Base-by-base conservation (phyloP, 1,284 basidiomycete genomes). In the Sporisorium scitamineum region DNA sequence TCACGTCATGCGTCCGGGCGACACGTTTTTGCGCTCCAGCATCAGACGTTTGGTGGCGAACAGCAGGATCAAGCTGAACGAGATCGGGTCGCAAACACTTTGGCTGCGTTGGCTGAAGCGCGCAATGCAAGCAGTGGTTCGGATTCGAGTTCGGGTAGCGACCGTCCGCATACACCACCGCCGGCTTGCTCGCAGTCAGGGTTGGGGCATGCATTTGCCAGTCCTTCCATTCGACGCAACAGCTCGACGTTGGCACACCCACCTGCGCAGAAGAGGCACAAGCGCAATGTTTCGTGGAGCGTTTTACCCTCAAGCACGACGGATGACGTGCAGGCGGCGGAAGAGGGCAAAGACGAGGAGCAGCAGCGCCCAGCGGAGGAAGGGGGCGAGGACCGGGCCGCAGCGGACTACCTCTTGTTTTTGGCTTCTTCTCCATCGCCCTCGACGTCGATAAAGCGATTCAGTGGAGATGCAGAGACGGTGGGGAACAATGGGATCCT, bases 51-150 rank as follows among this genome's bases (percentile, higher is more conserved):
- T 20, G 11, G 44, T 29, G 50, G 54, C 27, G 57, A 34, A 26
- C 60, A 70, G 22, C 75, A 77, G 29, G 70, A 74, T n/a, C 70
- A 74, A 26, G 55, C 54, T 18, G 72, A 78, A 32, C 54, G 76
- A 20, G 76, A 78, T 27, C 64, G 72, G 1, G 76, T 78, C 3
- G 76, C 76, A 20, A 72, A 20, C 42, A 69, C 69, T 1, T 54
- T 76, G 27, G 74, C 74, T 11, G 65, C 53, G 2, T 41, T 72
- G 24, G 74, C 70, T 5, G 74, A 72, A 6, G 61, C 61, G 14
- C 42, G 73, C 3, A 54, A 61, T 22, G 58, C 39, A 3, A 54
- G 41, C 53, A 59, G 63, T n/a, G 54, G 67, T 9, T 63, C 61
- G 5, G 62, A 71, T 44, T 71, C 55, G 9, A 71, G 62, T 37